Conservation (phyloP, 805 yeast genomes). For the Yarrowia sp. region DNA sequence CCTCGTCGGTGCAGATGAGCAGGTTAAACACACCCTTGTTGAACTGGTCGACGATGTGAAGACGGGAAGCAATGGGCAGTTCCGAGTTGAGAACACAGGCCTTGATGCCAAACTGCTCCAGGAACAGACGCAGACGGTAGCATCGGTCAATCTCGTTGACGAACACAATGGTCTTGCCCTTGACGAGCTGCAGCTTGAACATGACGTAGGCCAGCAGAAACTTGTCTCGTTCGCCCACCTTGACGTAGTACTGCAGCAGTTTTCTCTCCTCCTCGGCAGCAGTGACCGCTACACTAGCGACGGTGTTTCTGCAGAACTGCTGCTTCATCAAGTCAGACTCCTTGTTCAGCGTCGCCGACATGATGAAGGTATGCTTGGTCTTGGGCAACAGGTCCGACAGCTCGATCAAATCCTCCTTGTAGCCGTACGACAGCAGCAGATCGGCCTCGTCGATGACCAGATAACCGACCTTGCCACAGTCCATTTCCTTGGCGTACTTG, state of each 20-base stretch:
- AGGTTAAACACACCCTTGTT: conserved; percentile 86
- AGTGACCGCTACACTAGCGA: conserved; percentile 56
- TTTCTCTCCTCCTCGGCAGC: conserved; percentile 60
- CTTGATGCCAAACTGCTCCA: conserved; percentile 93
- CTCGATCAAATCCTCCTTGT: conserved; percentile 78
- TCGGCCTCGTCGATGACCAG: conserved; percentile 96
- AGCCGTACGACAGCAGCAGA: conserved; percentile 86
- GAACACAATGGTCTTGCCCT: conserved; percentile 89
- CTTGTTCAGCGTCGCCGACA: conserved; percentile 95
- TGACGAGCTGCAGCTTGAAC: conserved; percentile 82
- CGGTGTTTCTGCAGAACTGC: conserved; percentile 67
- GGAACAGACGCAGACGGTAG: conserved; percentile 84
- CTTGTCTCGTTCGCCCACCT: conserved; percentile 87
- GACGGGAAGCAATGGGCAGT: conserved; percentile 87
- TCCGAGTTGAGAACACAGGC: conserved; percentile 91
- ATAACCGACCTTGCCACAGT: conserved; percentile 64
- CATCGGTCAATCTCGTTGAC: conserved; percentile 96
- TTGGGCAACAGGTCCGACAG: conserved; percentile 73
- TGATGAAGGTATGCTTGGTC: conserved; percentile 84
- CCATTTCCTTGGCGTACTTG: conserved; percentile 56
- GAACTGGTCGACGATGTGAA: conserved; percentile 94
- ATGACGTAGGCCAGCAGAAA: conserved; percentile 89
- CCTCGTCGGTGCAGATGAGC: conserved; percentile 94
- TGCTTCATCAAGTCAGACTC: conserved; percentile 79
- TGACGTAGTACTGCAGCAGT: conserved; percentile 84